Evolutionary conservation across 331 rosid genomes (phyloP).

Genomic region (Stylosanthes scabra): DNA sequence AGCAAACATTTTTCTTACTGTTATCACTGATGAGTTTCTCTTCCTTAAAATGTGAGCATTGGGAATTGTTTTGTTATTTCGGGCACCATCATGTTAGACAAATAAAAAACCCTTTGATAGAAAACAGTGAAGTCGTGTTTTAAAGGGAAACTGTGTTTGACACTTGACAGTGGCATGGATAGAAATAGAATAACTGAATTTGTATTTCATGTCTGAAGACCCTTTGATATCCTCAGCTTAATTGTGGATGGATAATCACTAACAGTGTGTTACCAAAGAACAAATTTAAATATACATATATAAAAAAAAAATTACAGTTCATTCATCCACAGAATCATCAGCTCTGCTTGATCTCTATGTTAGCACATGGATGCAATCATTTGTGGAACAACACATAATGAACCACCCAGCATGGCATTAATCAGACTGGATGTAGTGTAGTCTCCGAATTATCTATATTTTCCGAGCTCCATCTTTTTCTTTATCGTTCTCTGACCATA

Average conservation of each 20-base stretch:
- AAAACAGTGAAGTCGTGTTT: too few species aligned
- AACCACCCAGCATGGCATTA: conserved; percentile 26
- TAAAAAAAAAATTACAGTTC: conserved; percentile 16
- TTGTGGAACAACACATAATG: conserved; percentile 21
- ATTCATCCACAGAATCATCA: conserved; percentile 13
- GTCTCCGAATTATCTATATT: conserved; percentile 45
- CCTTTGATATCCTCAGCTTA: too few species aligned
- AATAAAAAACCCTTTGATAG: too few species aligned
- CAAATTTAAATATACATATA: not conserved
- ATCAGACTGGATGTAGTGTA: conserved; percentile 27
- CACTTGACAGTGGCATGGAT: too few species aligned
- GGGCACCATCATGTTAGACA: too few species aligned
- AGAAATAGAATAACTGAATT: too few species aligned
- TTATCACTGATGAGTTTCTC: not conserved
- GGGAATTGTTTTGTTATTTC: too few species aligned
- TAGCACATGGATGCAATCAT: conserved; percentile 16
- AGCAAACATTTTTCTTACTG: conserved; percentile 24
- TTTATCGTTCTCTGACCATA: conserved; percentile 75
- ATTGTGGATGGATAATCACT: too few species aligned
- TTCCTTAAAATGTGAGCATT: too few species aligned
- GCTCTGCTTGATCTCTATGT: conserved; percentile 15
- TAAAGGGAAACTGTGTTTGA: too few species aligned
- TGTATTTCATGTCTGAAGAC: too few species aligned
- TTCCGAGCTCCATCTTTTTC: conserved; percentile 76
- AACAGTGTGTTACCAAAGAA: not conserved